Conservation (phyloP, 495 filamentous ascomycete genomes). For the Antarctomyces pellizariae region DNA sequence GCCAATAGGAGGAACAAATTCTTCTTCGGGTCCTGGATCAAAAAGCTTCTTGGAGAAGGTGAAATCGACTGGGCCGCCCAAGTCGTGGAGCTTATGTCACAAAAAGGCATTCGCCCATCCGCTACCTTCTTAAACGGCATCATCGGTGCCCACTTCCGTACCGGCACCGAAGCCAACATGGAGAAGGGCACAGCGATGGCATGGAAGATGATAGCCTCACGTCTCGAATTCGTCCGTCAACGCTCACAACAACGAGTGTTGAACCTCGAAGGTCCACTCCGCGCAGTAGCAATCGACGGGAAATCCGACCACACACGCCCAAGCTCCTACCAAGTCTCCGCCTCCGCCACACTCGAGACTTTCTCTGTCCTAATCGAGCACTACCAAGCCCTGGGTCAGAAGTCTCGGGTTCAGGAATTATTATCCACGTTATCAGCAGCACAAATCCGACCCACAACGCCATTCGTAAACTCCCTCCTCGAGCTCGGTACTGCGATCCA, state of each 20-base stretch:
- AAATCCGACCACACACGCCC: conserved; percentile 8
- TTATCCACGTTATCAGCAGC: conserved; percentile 30
- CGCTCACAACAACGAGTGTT: conserved; percentile 7
- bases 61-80: conserved; percentile 43
- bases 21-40: conserved; percentile 65
- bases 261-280: conserved; percentile 6
- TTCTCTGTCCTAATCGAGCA: conserved; percentile 52
- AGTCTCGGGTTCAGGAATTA: conserved; percentile 29
- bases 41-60: conserved; percentile 50
- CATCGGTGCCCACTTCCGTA: conserved; percentile 49
- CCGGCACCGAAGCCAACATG: conserved; percentile 24
- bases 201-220: conserved; percentile 53
- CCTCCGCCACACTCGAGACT: conserved; percentile 48
- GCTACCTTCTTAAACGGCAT: conserved; percentile 53
- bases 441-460: conserved; percentile 38
- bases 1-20: conserved; percentile 45
- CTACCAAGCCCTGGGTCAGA: conserved; percentile 36
- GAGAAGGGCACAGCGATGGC: conserved; percentile 43
- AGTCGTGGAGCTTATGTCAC: conserved; percentile 44
- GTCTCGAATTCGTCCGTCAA: conserved; percentile 31
- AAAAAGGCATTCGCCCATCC: conserved; percentile 36
- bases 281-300: conserved; percentile 4
- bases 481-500: conserved; percentile 30
- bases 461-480: conserved; percentile 55
- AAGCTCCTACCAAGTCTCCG: conserved; percentile 18